phyloP scores from a whole-genome alignment of 2,329 filamentous ascomycete genomes.

The Claviceps africana region DNA sequence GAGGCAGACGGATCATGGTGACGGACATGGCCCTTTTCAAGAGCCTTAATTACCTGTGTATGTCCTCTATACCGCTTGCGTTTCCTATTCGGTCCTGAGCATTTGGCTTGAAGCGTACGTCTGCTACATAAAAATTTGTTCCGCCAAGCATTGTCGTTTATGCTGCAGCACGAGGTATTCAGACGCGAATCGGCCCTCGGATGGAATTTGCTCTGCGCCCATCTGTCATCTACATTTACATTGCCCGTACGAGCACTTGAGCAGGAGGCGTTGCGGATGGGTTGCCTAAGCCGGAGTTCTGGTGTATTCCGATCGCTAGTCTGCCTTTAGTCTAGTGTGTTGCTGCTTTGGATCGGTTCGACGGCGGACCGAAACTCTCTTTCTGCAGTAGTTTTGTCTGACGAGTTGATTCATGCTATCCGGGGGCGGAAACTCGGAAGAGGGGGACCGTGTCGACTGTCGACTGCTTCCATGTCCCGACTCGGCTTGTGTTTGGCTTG shows the following conservation, averaged over 20 bases:
- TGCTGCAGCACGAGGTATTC: not conserved
- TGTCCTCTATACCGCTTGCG: not conserved
- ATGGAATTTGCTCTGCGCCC: not conserved
- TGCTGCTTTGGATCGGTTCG: not conserved
- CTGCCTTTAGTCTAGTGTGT: not conserved
- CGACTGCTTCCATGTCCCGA: too few relatives aligned
- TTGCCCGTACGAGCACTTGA: not conserved
- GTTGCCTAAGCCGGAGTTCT: not conserved
- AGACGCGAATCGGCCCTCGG: not conserved
- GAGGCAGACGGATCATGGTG: not conserved
- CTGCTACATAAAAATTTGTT: not conserved
- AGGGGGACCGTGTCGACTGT: not conserved
- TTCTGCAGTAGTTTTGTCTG: not conserved
- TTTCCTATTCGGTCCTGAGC: not conserved
- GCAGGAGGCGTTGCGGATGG: not conserved
- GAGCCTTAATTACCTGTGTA: not conserved
- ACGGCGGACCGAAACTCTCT: not conserved
- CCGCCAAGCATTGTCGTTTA: not conserved
- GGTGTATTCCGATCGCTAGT: not conserved
- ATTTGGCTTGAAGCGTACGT: not conserved
- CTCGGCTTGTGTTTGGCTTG: too few relatives aligned
- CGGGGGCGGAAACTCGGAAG: not conserved
- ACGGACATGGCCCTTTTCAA: not conserved
- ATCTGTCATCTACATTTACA: too few relatives aligned
- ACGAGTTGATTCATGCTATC: not conserved